Base-by-base conservation (phyloP, 202 grass and related monocot species). In the Tripidium arundinaceum region DNA sequence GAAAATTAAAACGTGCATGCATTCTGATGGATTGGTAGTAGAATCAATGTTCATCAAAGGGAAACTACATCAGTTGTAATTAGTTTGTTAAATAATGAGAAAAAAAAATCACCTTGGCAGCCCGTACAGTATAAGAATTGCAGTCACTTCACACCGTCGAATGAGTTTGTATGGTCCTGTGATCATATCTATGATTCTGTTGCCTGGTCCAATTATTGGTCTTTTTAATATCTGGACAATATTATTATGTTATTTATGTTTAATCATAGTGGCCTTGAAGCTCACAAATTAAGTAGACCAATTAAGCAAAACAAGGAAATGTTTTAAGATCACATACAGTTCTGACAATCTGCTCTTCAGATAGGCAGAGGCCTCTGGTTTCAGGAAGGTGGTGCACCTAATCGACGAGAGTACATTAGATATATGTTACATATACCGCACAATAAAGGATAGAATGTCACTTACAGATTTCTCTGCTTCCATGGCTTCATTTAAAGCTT, bases 291-390 rank as follows among this genome's bases (percentile, higher is more conserved):
- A 49, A 83, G 37, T 36, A 78, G 19, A 63, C 6, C 28, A 52
- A 70, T 27, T 80, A 50, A 75, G 72, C 9, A 46, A 49, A 82
- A 81, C 41, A 62, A 84, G 57, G 61, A 49, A 33, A 37, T 78
- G 22, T 81, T 65, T 83, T 36, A 47, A 83, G 72, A 79, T 80
- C 91, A 77, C 90, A 74, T 92, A 97, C 94, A 66, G 62, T 65
- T 81, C 87, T 94, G 87, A 97, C 88, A 79, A 90, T 92, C 71
- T 97, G 94, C 61, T 94, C 94, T 85, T 97, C 94, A n/a, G 94
- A 89, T 59, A 97, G 81, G 87, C 94, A 97, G 38, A 97, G 89
- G 65, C 94, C 94, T 86, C 94, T 94, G 28, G 91, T 94, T 91
- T 97, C 94, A 86, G 94, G 49, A 59, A 94, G 77, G 68, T 94